Base-by-base conservation (phyloP, 2,329 filamentous ascomycete species). In the Trichoderma koningii region DNA sequence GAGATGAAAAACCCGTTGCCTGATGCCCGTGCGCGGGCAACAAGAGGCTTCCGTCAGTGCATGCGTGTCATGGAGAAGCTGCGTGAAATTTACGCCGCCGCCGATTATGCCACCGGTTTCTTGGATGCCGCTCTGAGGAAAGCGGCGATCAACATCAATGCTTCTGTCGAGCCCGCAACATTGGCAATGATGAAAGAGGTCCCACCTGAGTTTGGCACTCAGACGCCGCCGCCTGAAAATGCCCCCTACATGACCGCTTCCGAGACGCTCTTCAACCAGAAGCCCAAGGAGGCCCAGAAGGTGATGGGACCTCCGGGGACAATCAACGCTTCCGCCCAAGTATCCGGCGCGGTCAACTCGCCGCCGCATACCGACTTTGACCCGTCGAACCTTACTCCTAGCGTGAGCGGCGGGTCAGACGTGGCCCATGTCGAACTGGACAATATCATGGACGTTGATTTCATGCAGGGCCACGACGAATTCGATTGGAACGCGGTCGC, bases 71-170 rank as follows among this genome's bases (percentile, higher is more conserved):
- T 97, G 82, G 89, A 93, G 74, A 89, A 89, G 68, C 83, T 98
- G 19, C 87, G 93, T 44, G 92, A 97, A 73, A 91, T 93, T 34
- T 97, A 98, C 73, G 89, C 93, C 0, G 93, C 93, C 0, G 94
- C 94, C n/a, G 93, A 97, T 76, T 97, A 95, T 72, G 93, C 92
- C n/a, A 94, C 91, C 0, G 91, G 91, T 2, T 97, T 97, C 80
- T 83, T 97, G n/a, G 92, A 96, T 74, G 92, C 93, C 1, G 92
- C 93, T 0, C 90, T 97, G 68, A 88, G 91, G 68, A 96, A 96
- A 79, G 92, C 92, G 9, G 88, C 91, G 64, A 93, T 95, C 68
- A 87, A 91, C 64, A 81, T 92, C 45, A 85, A 78, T 57, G 74
- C 76, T 52, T 76, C 73, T 55, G 70, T 74, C 17, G 71, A 73